These are phyloP conservation scores for Metschnikowia corniflorae DNA, from an alignment of 805 yeast species.

Conservation along the genomic window DNA sequence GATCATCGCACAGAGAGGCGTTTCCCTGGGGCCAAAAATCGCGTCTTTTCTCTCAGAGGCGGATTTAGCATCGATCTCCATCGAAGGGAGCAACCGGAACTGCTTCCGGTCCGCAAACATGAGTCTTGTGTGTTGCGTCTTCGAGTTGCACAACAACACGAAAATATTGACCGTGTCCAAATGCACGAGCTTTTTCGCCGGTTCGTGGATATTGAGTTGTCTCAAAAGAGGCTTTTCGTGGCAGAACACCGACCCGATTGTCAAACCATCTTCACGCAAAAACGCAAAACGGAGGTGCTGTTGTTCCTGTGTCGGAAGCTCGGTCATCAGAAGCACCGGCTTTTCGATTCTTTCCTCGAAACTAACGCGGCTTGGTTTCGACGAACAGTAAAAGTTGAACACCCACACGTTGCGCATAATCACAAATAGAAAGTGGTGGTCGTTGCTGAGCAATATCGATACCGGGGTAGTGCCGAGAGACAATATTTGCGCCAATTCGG, in stretches of 20 bases:
- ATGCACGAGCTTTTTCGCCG: conserved; percentile 30
- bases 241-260: conserved; percentile 24
- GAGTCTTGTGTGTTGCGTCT: conserved; percentile 23
- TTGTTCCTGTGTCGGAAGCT: conserved; percentile 11
- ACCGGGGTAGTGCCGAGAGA: conserved; percentile 28
- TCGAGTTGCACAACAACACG: conserved; percentile 30
- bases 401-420: conserved; percentile 32
- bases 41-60: conserved; percentile 8
- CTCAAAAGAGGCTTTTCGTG: conserved; percentile 24
- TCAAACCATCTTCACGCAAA: conserved; percentile 37
- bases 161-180: conserved; percentile 28
- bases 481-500: conserved; percentile 18
- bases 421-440: conserved; percentile 23
- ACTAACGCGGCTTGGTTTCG: conserved; percentile 27
- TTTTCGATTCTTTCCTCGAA: conserved; percentile 37
- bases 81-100: conserved; percentile 21
- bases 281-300: conserved; percentile 17
- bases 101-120: conserved; percentile 34
- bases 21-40: conserved; percentile 27
- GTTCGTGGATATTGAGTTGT: conserved; percentile 31
- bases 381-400: conserved; percentile 25
- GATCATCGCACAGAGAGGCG: conserved; percentile 29
- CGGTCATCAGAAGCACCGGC: conserved; percentile 18
- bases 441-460: conserved; percentile 16
- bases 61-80: conserved; percentile 18